Percentiles rank a stretch among this genome's conserved stretches.
phyloP scores from a whole-genome alignment of 2,329 filamentous ascomycete genomes.

The Cytospora mali region DNA sequence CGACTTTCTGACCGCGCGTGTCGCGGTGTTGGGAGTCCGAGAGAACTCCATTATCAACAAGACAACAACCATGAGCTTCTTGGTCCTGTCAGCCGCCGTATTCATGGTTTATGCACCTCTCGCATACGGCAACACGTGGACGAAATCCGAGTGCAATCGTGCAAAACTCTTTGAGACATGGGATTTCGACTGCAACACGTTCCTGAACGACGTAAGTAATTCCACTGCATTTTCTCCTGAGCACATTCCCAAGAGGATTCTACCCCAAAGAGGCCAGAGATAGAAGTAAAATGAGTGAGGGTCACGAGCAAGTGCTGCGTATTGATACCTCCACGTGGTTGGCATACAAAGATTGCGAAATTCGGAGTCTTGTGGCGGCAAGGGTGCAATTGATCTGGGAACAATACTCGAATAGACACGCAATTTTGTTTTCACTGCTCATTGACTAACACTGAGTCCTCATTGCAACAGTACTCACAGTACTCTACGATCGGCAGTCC shows the following conservation, averaged over 20 bases:
- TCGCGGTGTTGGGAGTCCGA: conserved; percentile 67
- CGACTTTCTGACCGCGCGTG: conserved; percentile 79
- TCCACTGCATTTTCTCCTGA: conserved; percentile 35
- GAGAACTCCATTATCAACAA: conserved; percentile 75
- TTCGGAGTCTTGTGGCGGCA: conserved; percentile 25
- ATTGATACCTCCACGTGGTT: conserved; percentile 11
- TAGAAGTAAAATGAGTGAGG: not conserved
- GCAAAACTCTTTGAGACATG: conserved; percentile 87
- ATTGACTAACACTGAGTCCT: conserved; percentile 5
- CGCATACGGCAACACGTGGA: conserved; percentile 94
- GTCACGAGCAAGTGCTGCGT: conserved; percentile 20
- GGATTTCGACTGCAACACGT: conserved; percentile 99
- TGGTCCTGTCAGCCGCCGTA: conserved; percentile 71
- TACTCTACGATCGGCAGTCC: conserved; percentile 38
- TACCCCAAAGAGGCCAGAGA: conserved; percentile 34
- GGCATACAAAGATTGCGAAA: not conserved
- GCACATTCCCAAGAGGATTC: conserved; percentile 41
- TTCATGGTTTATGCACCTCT: conserved; percentile 88
- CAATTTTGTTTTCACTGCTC: conserved; percentile 11
- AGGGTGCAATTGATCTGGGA: conserved; percentile 9
- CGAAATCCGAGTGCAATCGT: conserved; percentile 79
- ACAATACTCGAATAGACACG: not conserved
- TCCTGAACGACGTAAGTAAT: conserved; percentile 78
- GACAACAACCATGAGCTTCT: conserved; percentile 70
- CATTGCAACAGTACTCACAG: conserved; percentile 49